Evolutionary conservation across 129 eudicot species (phyloP).

Genomic region (Chrysanthemum seticuspe): DNA sequence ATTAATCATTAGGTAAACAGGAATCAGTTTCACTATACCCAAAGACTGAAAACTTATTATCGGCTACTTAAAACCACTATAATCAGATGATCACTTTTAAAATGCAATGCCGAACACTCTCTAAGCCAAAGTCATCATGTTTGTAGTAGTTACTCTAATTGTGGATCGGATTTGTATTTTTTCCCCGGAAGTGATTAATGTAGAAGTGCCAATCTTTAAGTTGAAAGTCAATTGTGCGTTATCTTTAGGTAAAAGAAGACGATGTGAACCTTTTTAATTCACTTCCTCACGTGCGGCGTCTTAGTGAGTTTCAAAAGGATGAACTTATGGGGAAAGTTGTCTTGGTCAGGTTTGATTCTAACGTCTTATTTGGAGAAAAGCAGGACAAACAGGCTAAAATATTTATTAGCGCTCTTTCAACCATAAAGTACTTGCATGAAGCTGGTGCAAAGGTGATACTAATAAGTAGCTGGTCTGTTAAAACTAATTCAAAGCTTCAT

Average conservation of each 20-base stretch:
- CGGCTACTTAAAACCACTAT: too few relatives aligned
- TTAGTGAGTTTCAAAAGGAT: constrained; percentile 51
- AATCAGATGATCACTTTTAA: neutral
- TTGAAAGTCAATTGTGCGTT: constrained; percentile 1
- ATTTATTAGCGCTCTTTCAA: neutral
- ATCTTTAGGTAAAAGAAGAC: constrained; percentile 38
- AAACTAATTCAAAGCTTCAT: constrained; percentile 38
- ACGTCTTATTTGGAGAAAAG: constrained; percentile 39
- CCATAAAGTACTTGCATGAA: constrained; percentile 15
- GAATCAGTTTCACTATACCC: too few relatives aligned
- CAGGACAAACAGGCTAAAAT: constrained; percentile 35
- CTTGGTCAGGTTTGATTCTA: constrained; percentile 74
- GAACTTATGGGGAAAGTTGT: constrained; percentile 57
- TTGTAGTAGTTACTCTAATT: neutral
- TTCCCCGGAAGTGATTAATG: neutral
- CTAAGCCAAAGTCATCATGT: neutral
- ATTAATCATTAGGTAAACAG: too few relatives aligned
- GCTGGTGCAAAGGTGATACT: constrained; percentile 68
- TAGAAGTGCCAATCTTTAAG: neutral
- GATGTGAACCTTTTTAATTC: constrained; percentile 29
- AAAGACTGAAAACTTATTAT: too few relatives aligned
- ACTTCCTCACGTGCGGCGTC: constrained; percentile 64
- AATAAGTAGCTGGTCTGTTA: constrained; percentile 55
- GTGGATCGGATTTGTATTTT: neutral
- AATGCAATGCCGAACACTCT: neutral